These are phyloP conservation scores for Tricholomella constricta DNA, from an alignment of 768 basidiomycete species.

Conservation along the genomic window DNA sequence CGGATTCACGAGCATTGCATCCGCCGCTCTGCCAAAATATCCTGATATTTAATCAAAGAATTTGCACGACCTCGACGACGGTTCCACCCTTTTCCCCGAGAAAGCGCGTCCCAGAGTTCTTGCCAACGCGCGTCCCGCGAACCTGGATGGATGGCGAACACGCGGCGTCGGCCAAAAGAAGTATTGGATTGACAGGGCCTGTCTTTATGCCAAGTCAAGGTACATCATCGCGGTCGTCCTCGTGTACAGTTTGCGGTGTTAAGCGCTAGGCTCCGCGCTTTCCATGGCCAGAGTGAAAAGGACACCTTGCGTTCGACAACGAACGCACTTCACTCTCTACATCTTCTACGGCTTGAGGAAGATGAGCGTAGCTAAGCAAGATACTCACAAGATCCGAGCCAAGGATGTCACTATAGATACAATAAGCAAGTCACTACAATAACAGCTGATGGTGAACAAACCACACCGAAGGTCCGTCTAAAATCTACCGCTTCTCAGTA, in stretches of 20 bases:
- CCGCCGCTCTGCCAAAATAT: not conserved
- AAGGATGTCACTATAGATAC: not conserved
- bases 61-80: not conserved
- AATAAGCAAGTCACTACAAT: not conserved
- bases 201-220: not conserved
- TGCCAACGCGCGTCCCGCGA: not conserved
- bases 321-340: not conserved
- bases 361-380: no score
- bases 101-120: no score
- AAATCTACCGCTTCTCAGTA: slow-evolving; percentile 13
- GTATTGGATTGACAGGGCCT: not conserved
- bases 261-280: not conserved
- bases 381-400: no score
- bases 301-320: not conserved
- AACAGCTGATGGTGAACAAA: not conserved
- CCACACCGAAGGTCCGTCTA: not conserved
- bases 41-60: no score
- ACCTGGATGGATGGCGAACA: not conserved
- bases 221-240: not conserved
- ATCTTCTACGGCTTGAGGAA: no score
- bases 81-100: slow-evolving; percentile 7
- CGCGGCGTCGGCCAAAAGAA: not conserved
- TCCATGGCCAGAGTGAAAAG: not conserved
- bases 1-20: not conserved
- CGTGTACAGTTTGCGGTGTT: not conserved